phyloP scores from a whole-genome alignment of 2,329 filamentous ascomycete species.

The Aaosphaeria pasadenensis region DNA sequence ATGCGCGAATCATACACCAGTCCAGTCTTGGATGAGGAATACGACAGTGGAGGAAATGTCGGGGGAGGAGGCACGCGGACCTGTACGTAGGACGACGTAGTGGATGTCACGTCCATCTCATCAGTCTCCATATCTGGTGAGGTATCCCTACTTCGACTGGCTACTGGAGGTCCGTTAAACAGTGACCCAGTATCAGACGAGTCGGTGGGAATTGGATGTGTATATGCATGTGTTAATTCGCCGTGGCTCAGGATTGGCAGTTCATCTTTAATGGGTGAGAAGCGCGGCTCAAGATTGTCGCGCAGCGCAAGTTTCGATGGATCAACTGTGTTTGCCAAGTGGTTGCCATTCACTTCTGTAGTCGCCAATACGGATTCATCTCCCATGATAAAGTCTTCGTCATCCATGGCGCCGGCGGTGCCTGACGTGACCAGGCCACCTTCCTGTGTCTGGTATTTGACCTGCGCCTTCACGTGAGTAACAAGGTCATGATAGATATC shows the following conservation, averaged over 20 bases:
- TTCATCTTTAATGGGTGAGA: constrained; percentile 18
- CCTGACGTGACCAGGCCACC: too few relatives aligned
- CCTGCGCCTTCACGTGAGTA: too few relatives aligned
- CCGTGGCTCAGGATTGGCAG: constrained; percentile 23
- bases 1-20: constrained; percentile 83
- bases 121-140: constrained; percentile 17
- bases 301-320: constrained; percentile 25
- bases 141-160: constrained; percentile 4
- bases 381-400: constrained; percentile 27
- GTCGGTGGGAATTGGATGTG: background rate
- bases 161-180: background rate
- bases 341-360: constrained; percentile 31
- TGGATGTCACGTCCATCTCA: constrained; percentile 18
- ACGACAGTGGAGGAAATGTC: constrained; percentile 32
- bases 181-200: constrained; percentile 3
- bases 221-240: constrained; percentile 9
- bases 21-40: constrained; percentile 39
- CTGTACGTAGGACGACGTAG: constrained; percentile 13
- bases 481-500: too few relatives aligned
- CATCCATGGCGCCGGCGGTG: constrained; percentile 16
- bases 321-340: constrained; percentile 20
- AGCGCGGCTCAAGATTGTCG: constrained; percentile 8
- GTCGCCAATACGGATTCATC: constrained; percentile 26
- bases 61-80: constrained; percentile 29
- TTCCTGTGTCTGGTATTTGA: too few relatives aligned